Conservation (phyloP, 148 eudicot genomes). For the Amaranthus hypochondriacus region DNA sequence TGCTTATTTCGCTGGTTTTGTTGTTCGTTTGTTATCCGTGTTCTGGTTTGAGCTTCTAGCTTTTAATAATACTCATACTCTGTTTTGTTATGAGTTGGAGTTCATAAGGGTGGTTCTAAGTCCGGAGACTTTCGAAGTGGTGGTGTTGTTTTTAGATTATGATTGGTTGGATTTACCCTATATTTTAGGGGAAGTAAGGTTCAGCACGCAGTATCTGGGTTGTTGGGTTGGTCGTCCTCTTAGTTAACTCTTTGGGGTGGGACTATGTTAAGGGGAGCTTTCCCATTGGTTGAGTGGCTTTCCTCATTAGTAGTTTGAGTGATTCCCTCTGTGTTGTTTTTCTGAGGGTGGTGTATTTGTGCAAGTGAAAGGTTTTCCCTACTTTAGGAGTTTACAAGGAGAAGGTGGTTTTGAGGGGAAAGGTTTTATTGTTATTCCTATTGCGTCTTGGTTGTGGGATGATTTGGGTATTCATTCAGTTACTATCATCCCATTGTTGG, state of each 20-base stretch:
- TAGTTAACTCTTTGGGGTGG: not conserved
- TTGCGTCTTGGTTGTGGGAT: not conserved
- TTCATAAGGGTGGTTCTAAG: not conserved
- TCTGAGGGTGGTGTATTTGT: not conserved
- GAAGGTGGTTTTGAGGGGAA: not conserved
- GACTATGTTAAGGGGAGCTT: not conserved
- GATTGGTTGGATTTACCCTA: not conserved
- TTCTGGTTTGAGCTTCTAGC: not conserved
- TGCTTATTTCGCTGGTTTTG: not conserved
- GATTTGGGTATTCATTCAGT: not conserved
- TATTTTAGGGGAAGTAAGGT: not conserved
- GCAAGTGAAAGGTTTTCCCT: not conserved
- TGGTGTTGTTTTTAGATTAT: not conserved
- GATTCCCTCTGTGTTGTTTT: not conserved
- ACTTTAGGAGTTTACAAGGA: not conserved
- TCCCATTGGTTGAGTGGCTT: not conserved
- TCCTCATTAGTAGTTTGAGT: not conserved
- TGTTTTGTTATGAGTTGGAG: not conserved
- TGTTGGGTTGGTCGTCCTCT: not conserved
- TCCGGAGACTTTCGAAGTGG: not conserved
- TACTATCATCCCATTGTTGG: not conserved
- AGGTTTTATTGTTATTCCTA: not conserved
- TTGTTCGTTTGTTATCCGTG: not conserved
- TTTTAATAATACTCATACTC: not conserved
- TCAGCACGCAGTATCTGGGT: not conserved